Base-by-base conservation (phyloP, 2,329 filamentous ascomycete species). In the Aspergillus ochraceoroseus region DNA sequence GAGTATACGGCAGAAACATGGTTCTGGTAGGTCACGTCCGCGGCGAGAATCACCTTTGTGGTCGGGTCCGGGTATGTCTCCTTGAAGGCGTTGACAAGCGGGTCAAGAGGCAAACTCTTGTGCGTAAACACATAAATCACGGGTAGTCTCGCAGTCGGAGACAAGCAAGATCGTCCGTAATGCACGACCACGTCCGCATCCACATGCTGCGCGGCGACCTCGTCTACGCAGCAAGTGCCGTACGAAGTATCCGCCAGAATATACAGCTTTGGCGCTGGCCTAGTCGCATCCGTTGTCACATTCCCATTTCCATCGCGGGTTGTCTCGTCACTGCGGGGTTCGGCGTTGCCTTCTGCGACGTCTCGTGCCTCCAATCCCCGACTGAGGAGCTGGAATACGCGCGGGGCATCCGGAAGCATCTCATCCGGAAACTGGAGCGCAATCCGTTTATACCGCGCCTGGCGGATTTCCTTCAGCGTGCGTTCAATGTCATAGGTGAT, bases 231-330 rank as follows among this genome's bases (percentile, higher is more conserved):
- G 67, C 92, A 98, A 0, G 90, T 83, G 44, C 92, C 94, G 65
- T 96, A 98, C 2, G 90, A 95, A 2, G 92, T 96, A 64, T 98
- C 92, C 20, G 84, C 92, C 12, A 98, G 72, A 45, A 98, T 89
- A 54, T 85, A 94, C 37, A 96, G 72, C 29, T 65, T 68, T 6
- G 63, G 58, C 2, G 65, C 52, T 23, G 49, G 47, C 7, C 58
- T 53, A 1, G 36, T 32, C 7, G 5, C 20, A 33, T 11, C 38
- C 28, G 6, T 51, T 46, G 17, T n/a, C n/a, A 33, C 33, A 17
- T 49, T 44, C 19, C 27, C 38, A 13, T 44, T 42, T 15, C 13
- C 9, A 17, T 20, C 25, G 13, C 19, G 28, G 14, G 8, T 43
- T 7, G 48, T 42, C 31, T 45, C 47, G 18, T 51, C 49, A n/a